Percentiles rank a stretch among this genome's conserved stretches.
These are phyloP conservation scores for Sclerotiophoma versabilis DNA, from an alignment of 2,329 filamentous ascomycete species.

Conservation along the genomic window DNA sequence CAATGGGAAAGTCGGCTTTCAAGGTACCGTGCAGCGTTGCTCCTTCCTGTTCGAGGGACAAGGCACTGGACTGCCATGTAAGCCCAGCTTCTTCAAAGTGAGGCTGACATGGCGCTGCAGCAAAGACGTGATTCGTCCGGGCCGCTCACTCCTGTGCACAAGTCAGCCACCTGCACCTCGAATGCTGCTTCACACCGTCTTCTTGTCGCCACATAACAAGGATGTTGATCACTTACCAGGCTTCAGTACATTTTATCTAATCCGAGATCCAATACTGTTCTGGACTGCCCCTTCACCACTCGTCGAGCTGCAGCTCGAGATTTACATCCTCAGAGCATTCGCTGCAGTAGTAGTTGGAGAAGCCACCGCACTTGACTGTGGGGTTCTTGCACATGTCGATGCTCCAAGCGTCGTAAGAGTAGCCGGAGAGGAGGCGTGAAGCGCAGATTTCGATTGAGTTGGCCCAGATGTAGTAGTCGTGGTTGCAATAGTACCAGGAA, in stretches of 20 bases:
- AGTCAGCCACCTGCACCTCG: conserved; percentile 14
- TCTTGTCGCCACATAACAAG: not conserved
- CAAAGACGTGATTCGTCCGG: not conserved
- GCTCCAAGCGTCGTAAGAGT: conserved; percentile 58
- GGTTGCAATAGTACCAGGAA: conserved; percentile 57
- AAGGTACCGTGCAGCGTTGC: not conserved
- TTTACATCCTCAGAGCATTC: conserved; percentile 54
- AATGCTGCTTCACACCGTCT: not conserved
- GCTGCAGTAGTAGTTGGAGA: conserved; percentile 54
- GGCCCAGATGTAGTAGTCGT: conserved; percentile 57
- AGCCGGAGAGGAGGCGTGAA: conserved; percentile 54
- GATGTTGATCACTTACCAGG: not conserved
- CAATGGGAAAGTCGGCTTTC: not conserved
- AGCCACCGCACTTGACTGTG: conserved; percentile 51
- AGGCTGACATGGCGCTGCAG: conserved; percentile 5
- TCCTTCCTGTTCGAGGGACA: not conserved
- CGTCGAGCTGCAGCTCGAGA: conserved; percentile 53
- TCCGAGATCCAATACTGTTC: no score
- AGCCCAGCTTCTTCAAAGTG: not conserved
- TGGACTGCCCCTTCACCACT: conserved; percentile 33
- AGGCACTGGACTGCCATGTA: not conserved
- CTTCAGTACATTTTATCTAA: no score
- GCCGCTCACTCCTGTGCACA: conserved; percentile 16
- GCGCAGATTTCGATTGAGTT: conserved; percentile 56
- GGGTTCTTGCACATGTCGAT: conserved; percentile 58